phyloP scores from a whole-genome alignment of 139 green algal genomes.

The Chlamydomonas eustigma region DNA sequence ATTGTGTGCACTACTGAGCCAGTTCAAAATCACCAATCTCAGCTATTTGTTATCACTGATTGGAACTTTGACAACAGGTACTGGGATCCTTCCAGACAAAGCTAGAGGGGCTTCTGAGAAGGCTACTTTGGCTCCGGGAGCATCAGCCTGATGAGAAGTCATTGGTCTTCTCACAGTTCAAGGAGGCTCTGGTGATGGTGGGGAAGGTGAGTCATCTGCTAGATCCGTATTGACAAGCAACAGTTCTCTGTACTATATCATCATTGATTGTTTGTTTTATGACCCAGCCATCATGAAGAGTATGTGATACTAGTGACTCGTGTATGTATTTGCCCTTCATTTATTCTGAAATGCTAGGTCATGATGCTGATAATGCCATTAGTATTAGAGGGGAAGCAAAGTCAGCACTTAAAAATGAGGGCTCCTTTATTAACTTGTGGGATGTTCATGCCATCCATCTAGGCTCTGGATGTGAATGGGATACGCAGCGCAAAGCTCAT shows the following conservation, averaged over 20 bases:
- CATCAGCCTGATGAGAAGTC: constrained; percentile 42
- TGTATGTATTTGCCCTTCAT: too few relatives aligned
- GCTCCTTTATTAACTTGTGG: neutral
- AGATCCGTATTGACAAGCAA: too few relatives aligned
- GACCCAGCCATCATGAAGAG: too few relatives aligned
- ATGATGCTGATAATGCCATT: too few relatives aligned
- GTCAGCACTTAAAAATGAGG: too few relatives aligned
- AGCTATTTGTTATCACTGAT: neutral
- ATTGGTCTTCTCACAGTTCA: constrained; percentile 82
- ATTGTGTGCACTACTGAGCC: neutral
- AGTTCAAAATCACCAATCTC: neutral
- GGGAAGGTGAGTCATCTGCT: constrained; percentile 33
- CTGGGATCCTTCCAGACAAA: constrained; percentile 78
- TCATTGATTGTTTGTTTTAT: too few relatives aligned
- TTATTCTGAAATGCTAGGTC: too few relatives aligned
- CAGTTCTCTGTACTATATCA: too few relatives aligned
- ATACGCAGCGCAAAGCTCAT: neutral
- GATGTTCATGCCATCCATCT: neutral
- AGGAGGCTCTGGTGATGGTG: constrained; percentile 76
- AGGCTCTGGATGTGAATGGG: constrained; percentile 1
- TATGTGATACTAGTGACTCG: too few relatives aligned
- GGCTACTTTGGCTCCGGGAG: constrained; percentile 41
- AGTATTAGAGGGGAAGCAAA: too few relatives aligned
- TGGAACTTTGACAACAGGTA: constrained; percentile 33
- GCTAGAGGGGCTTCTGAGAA: constrained; percentile 72